phyloP scores from a whole-genome alignment of 257 asterid genomes.

The Plectranthus barbatus region DNA sequence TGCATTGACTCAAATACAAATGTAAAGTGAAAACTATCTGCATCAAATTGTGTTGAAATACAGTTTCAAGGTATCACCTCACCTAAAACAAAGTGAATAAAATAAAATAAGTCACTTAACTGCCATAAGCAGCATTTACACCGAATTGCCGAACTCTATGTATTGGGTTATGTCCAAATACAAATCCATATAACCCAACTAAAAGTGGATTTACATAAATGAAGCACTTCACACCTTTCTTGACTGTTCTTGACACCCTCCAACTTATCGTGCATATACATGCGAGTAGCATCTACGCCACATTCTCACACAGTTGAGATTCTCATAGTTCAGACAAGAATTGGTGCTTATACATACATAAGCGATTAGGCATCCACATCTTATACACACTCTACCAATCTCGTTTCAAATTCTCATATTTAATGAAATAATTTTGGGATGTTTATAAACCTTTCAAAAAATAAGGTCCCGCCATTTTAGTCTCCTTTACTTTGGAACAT shows the following conservation, averaged over 20 bases:
- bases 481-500: too few species aligned
- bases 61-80: neutral
- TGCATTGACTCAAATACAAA: too few species aligned
- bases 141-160: neutral
- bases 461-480: too few species aligned
- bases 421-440: too few species aligned
- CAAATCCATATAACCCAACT: neutral
- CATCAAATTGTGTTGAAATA: neutral
- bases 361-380: neutral
- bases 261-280: neutral
- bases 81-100: too few species aligned
- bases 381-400: neutral
- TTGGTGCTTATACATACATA: too few species aligned
- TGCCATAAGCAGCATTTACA: neutral
- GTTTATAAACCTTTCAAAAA: neutral
- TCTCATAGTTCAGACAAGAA: neutral
- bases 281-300: neutral
- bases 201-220: neutral
- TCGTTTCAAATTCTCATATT: neutral
- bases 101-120: too few species aligned
- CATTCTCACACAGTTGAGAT: neutral
- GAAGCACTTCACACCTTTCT: too few species aligned
- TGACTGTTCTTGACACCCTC: neutral
- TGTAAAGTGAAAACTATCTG: neutral
- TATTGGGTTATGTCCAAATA: neutral